Conservation (phyloP, 1,284 basidiomycete species). For the Caloboletus inedulis region DNA sequence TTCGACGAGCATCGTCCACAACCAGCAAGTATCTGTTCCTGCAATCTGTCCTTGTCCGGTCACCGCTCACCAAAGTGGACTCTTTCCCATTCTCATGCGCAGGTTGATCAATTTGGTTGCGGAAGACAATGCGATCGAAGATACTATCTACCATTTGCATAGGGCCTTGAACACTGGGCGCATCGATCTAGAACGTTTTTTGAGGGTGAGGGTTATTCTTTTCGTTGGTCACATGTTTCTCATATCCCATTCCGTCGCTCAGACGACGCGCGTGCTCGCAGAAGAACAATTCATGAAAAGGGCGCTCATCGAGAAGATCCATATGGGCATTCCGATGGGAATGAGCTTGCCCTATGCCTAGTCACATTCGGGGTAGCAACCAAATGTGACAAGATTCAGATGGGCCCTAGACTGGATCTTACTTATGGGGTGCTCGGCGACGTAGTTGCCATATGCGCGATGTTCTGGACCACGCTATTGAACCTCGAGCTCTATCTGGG, state of each 20-base stretch:
- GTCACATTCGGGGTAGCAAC: constrained; percentile 34
- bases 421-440: constrained; percentile 35
- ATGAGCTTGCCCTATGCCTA: constrained; percentile 33
- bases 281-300: constrained; percentile 95
- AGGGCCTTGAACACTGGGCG: constrained; percentile 89
- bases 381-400: constrained; percentile 26
- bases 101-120: constrained; percentile 93
- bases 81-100: constrained; percentile 9
- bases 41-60: constrained; percentile 5
- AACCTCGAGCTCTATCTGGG: constrained; percentile 25
- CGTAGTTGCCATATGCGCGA: constrained; percentile 37
- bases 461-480: constrained; percentile 34
- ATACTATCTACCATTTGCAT: constrained; percentile 96
- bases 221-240: constrained; percentile 23
- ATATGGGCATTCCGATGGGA: constrained; percentile 62
- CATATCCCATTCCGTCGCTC: constrained; percentile 23
- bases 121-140: constrained; percentile 98
- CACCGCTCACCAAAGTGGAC: constrained; percentile 13
- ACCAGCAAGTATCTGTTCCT: constrained; percentile 67
- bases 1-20: constrained; percentile 91
- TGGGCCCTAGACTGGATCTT: constrained; percentile 24
- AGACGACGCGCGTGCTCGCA: constrained; percentile 85
- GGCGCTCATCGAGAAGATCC: constrained; percentile 86
- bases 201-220: constrained; percentile 60
- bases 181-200: constrained; percentile 89